Base-by-base conservation (phyloP, 2,329 filamentous ascomycete species). In the Blastomyces gilchristii region DNA sequence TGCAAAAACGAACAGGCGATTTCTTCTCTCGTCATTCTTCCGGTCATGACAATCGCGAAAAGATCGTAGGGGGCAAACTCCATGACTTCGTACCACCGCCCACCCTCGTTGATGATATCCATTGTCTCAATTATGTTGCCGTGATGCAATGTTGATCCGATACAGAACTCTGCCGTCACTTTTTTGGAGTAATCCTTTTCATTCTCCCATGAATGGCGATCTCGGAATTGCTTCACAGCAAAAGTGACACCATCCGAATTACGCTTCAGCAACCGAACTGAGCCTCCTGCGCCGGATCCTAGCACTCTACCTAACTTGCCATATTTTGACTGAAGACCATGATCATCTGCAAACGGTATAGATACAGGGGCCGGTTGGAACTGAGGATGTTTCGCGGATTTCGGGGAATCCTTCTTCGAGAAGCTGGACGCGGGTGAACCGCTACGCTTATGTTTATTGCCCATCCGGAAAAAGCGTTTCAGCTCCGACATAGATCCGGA, bases 1-100 rank as follows among this genome's bases (percentile, higher is more conserved):
- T 99, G 94, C 68, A 97, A 80, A 70, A 96, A 97, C 65, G 87
- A 88, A 76, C 94, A 99, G 3, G 87, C 87, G 65, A 97, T 85
- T 74, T 99, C 94, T 69, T 96, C 89, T 64, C 91, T 86, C 50
- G 85, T 85, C 94, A 99, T 99, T 77, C 91, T 96, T 45, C 94
- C 94, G 0, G 94, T 97, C 94, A 99, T 99, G 68, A 99, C 94
- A 67, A 95, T 96, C 14, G 94, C 94, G 73, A 99, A 99, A 39
- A 99, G 82, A 74, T 99, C 94, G 71, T 82, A 99, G 0, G 94
- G 94, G 12, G 92, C 94, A 72, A 96, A 99, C 73, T 99, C 94
- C 94, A 99, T 99, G 52, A 99, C 94, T 72, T 97, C 93, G 71
- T 91, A 99, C 91, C 94, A 99, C 67, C 88, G 91, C 60, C 85